Evolutionary conservation across 768 basidiomycete species (phyloP).

Genomic region (Boletus patriciae): DNA sequence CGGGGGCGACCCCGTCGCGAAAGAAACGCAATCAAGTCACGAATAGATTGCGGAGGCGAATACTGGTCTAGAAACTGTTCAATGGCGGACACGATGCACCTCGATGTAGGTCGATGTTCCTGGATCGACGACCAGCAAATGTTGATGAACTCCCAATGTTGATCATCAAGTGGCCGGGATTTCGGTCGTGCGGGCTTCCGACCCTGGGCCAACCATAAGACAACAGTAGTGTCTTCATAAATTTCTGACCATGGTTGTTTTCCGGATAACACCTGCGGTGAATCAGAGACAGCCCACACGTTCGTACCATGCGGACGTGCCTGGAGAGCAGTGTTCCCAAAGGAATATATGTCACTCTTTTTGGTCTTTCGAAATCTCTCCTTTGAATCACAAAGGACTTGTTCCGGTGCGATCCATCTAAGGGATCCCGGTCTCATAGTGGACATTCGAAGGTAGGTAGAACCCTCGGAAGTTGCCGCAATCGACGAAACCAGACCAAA

Average conservation of each 20-base stretch:
- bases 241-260: not conserved
- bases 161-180: not conserved
- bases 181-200: not conserved
- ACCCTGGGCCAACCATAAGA: constrained; percentile 8
- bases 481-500: constrained; percentile 38
- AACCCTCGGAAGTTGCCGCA: not conserved
- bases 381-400: constrained; percentile 20
- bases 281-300: not conserved
- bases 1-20: not conserved
- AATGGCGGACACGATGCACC: not conserved
- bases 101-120: not conserved
- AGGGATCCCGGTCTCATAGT: constrained; percentile 37
- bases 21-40: not conserved
- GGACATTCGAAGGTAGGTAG: constrained; percentile 6
- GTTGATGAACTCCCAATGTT: constrained; percentile 4
- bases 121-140: not conserved
- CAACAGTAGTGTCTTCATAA: not conserved
- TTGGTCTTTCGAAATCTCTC: not conserved
- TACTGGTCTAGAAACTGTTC: not conserved
- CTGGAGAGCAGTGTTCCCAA: constrained; percentile 30
- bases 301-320: constrained; percentile 11
- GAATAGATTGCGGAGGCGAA: not conserved
- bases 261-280: constrained; percentile 23
- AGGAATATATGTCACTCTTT: constrained; percentile 14
- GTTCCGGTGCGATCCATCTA: constrained; percentile 43